Evolutionary conservation across 2,329 filamentous ascomycete species (phyloP).

Genomic region (Fusarium pseudonygamai): DNA sequence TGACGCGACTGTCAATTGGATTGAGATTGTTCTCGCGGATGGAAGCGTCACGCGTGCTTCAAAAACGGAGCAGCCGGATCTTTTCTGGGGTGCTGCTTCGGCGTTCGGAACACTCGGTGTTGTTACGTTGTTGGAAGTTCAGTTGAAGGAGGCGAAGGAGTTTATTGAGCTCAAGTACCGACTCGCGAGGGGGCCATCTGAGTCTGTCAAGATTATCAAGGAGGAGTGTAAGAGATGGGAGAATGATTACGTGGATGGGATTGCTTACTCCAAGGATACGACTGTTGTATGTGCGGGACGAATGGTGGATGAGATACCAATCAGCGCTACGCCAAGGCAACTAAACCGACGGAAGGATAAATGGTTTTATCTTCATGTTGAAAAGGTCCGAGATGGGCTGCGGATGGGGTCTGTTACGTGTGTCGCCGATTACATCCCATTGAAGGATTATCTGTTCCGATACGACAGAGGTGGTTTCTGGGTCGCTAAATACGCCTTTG

Average conservation of each 20-base stretch:
- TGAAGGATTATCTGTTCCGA: slow-evolving; percentile 75
- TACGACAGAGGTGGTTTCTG: slow-evolving; percentile 77
- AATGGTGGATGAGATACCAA: slow-evolving; percentile 59
- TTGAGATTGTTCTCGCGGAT: slow-evolving; percentile 72
- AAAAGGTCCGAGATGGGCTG: slow-evolving; percentile 51
- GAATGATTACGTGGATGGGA: slow-evolving; percentile 75
- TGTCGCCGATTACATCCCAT: slow-evolving; percentile 64
- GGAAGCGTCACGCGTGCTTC: slow-evolving; percentile 67
- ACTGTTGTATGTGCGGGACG: slow-evolving; percentile 70
- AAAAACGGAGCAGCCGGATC: slow-evolving; percentile 61
- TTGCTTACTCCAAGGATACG: slow-evolving; percentile 65
- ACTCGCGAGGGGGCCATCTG: slow-evolving; percentile 52
- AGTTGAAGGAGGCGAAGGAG: slow-evolving; percentile 62
- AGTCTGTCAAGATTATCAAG: slow-evolving; percentile 55
- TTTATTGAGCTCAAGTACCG: slow-evolving; percentile 69
- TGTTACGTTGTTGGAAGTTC: slow-evolving; percentile 70
- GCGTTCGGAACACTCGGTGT: slow-evolving; percentile 75
- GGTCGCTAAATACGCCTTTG: slow-evolving; percentile 70
- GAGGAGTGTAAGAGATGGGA: slow-evolving; percentile 50
- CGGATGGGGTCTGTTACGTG: slow-evolving; percentile 28
- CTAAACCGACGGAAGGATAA: slow-evolving; percentile 71
- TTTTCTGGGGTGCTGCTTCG: slow-evolving; percentile 72
- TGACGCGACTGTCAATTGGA: slow-evolving; percentile 66
- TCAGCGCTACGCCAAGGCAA: slow-evolving; percentile 46
- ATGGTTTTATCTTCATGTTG: slow-evolving; percentile 79